These are phyloP conservation scores for Elaeagnus macrophylla DNA, from an alignment of 306 rosid species.

Conservation along the genomic window DNA sequence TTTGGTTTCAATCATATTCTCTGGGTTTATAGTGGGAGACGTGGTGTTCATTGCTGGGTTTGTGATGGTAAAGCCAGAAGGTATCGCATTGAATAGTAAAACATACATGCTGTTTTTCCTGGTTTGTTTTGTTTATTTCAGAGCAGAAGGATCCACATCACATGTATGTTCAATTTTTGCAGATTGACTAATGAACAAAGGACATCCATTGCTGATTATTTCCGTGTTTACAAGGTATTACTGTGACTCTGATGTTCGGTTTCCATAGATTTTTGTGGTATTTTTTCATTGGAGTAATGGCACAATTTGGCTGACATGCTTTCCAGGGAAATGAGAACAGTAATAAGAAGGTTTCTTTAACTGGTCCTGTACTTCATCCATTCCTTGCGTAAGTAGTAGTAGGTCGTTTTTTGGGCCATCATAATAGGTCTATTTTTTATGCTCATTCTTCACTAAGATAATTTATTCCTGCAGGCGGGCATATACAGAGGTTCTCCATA, in stretches of 20 bases:
- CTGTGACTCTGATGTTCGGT: constrained; percentile 1
- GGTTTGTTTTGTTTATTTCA: not conserved
- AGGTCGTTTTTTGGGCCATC: no score
- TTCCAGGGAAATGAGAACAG: constrained; percentile 85
- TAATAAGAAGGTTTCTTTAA: constrained; percentile 68
- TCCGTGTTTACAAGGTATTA: constrained; percentile 73
- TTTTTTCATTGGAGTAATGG: not conserved
- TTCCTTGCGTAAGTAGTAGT: constrained; percentile 59
- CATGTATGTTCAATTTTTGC: constrained; percentile 17
- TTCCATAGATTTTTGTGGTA: not conserved
- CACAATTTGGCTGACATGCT: constrained; percentile 19
- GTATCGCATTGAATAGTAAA: constrained; percentile 23
- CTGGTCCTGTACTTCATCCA: constrained; percentile 58
- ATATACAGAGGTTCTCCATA: constrained; percentile 59
- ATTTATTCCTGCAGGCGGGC: constrained; percentile 51
- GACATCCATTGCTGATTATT: constrained; percentile 74
- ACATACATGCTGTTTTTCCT: constrained; percentile 1
- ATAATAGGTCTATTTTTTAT: constrained; percentile 13
- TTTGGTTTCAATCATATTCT: constrained; percentile 80
- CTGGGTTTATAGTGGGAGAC: constrained; percentile 92
- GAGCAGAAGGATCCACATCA: constrained; percentile 9
- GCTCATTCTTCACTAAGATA: constrained; percentile 21
- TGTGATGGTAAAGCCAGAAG: constrained; percentile 87
- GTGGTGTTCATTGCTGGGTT: constrained; percentile 98
- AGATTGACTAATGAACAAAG: constrained; percentile 83